Percentiles rank a stretch among this genome's conserved stretches.
Conservation (phyloP, 805 yeast genomes). For the Brettanomyces bruxellensis region DNA sequence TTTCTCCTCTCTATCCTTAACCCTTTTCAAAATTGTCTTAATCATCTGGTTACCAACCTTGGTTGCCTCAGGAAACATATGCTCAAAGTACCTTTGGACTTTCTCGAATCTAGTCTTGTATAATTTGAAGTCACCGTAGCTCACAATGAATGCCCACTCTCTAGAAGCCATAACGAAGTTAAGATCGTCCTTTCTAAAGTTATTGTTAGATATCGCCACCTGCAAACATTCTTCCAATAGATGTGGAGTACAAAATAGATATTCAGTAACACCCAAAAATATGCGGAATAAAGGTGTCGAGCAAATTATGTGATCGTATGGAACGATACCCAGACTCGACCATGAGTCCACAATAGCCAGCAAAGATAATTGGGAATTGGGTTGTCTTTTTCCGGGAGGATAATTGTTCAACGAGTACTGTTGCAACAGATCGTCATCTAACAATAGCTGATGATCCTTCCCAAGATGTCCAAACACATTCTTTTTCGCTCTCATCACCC, state of each 20-base stretch:
- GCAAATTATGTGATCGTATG: conserved; percentile 95
- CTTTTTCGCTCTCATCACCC: conserved; percentile 60
- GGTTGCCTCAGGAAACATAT: conserved; percentile 84
- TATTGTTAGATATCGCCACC: conserved; percentile 55
- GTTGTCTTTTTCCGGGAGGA: conserved; percentile 59
- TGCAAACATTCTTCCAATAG: conserved; percentile 71
- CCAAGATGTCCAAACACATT: conserved; percentile 66
- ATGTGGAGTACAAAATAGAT: conserved; percentile 76
- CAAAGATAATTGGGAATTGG: conserved; percentile 84
- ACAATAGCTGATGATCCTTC: conserved; percentile 45
- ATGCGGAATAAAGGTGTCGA: conserved; percentile 91
- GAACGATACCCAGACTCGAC: conserved; percentile 76
- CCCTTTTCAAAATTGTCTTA: conserved; percentile 48
- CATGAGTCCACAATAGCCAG: conserved; percentile 92
- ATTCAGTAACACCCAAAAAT: conserved; percentile 89
- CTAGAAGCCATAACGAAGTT: conserved; percentile 91
- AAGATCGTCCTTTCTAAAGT: conserved; percentile 81
- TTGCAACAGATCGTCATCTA: conserved; percentile 73
- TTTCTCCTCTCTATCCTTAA: conserved; percentile 15
- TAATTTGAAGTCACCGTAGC: conserved; percentile 62
- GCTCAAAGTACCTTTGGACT: conserved; percentile 76
- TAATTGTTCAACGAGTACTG: conserved; percentile 67
- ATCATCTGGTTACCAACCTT: conserved; percentile 92
- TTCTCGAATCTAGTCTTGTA: conserved; percentile 67
- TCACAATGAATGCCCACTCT: conserved; percentile 76